Evolutionary conservation across 192 early-diverging fungal species (phyloP), one percentile per base, ranked within the genome.

Genomic region (Gaertneriomyces sp.): DNA sequence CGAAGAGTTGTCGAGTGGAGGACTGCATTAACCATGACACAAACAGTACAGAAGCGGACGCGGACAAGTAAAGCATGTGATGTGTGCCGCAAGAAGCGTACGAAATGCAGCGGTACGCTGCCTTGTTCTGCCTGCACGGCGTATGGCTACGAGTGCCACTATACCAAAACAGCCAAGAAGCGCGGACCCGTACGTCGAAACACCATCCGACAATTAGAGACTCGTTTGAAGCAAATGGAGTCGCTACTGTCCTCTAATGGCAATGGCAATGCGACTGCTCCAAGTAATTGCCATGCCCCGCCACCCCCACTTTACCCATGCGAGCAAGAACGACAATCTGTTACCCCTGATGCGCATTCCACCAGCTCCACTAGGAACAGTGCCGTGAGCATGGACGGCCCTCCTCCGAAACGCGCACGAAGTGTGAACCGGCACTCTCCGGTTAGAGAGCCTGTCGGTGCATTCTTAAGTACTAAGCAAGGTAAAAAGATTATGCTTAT

Each of bases 31-130:
- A 33, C 25, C 25, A 33, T 33, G 25, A 33, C 25, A 33, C 25
- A 33, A 1, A 33, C 25, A 33, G 25, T 33, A 33, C 25, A 33
- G 25, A 68, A 68, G 44, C 56, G 66, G 10, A 68, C 44, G 5
- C 56, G 66, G 10, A 58, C 66, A 58, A 60, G 57, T 47, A 68
- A 60, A 43, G 66, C 66, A 12, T 68, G 66, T 25, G 66, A 68
- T 60, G 49, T 47, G 42, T 68, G 66, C 19, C 42, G 66, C 14
- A 58, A 51, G 43, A 68, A 68, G 41, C 56, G 66, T 11, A 68
- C 66, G 43, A 68, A 68, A 52, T 68, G 66, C 49, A 60, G 57
- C 4, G 66, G 66, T 4, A 58, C 45, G 16, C 42, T 55, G 14
- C 66, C 66, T 19, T 68, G 66, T 42, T 42, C 66, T 50, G 66